Conservation (phyloP, 2,329 filamentous ascomycete species). For the Ceratocystis smalleyi region DNA sequence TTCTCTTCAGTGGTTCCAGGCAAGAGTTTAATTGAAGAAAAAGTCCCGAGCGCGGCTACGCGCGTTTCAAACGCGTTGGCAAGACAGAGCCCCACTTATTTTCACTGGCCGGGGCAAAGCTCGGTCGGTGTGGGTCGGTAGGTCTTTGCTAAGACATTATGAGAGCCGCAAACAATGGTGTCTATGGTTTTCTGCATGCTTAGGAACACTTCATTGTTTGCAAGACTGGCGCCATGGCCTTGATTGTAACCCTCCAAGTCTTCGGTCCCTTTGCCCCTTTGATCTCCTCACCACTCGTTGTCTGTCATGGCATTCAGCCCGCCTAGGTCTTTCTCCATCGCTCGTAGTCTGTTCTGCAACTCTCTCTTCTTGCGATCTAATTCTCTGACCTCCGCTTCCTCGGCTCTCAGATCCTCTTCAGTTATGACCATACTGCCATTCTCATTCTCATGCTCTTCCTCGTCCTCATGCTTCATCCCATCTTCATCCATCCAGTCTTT, state of each 20-base stretch:
- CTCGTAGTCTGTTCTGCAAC: constrained; percentile 35
- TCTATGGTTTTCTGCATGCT: not conserved
- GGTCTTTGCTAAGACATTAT: not conserved
- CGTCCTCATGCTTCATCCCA: constrained; percentile 34
- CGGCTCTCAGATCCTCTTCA: constrained; percentile 50
- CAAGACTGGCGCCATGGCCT: not conserved
- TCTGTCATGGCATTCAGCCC: constrained; percentile 38
- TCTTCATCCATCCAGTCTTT: constrained; percentile 42
- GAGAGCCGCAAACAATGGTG: not conserved
- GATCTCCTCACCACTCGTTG: not conserved
- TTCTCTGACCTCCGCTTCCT: constrained; percentile 50
- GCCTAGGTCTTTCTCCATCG: constrained; percentile 42
- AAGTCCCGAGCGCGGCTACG: not conserved
- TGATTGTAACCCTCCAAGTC: not conserved
- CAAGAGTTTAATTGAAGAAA: constrained; percentile 2
- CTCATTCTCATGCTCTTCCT: constrained; percentile 33
- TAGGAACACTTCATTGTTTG: no score
- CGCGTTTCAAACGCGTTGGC: not conserved
- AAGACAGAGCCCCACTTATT: not conserved
- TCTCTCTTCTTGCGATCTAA: constrained; percentile 42
- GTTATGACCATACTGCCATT: constrained; percentile 36
- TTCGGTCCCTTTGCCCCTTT: not conserved
- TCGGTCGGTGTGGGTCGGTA: not conserved
- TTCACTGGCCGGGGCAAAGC: not conserved
- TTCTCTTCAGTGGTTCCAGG: no score